Evolutionary conservation across 768 basidiomycete genomes (phyloP).

Genomic region (Calvatia gigantea): DNA sequence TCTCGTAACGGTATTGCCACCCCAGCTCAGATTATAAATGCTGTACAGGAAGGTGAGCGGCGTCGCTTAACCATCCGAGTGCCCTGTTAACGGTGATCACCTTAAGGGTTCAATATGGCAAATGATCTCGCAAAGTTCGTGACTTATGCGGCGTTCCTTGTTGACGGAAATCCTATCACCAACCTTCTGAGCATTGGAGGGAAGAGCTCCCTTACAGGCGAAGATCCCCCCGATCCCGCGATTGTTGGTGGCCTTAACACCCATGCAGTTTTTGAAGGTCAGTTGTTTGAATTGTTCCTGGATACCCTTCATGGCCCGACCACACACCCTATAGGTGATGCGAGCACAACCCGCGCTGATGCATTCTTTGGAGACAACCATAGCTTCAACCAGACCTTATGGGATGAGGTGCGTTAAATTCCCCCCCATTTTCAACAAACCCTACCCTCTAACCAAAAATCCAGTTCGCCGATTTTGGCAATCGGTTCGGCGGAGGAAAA

Average conservation of each 20-base stretch:
- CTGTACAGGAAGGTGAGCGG: constrained; percentile 1
- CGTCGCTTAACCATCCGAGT: too few species aligned
- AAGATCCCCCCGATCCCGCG: background rate
- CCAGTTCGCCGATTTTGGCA: constrained; percentile 11
- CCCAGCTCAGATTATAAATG: constrained; percentile 9
- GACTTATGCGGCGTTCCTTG: constrained; percentile 2
- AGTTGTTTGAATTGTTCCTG: background rate
- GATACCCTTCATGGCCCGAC: background rate
- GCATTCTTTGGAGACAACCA: constrained; percentile 1
- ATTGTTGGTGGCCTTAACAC: too few species aligned
- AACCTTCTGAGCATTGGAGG: constrained; percentile 2
- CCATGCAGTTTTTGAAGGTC: constrained; percentile 4
- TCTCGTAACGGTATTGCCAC: constrained; percentile 9
- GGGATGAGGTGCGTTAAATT: background rate
- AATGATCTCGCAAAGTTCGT: background rate
- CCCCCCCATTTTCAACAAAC: background rate
- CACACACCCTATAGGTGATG: too few species aligned
- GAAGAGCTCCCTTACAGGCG: background rate
- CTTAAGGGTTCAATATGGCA: constrained; percentile 8
- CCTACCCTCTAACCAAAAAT: background rate
- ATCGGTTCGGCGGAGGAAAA: constrained; percentile 6
- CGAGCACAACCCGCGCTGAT: constrained; percentile 4
- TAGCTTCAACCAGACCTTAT: constrained; percentile 1
- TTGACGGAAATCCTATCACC: constrained; percentile 2
- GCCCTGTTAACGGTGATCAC: too few species aligned